Percentiles rank a stretch among this genome's conserved stretches.
Conservation (phyloP, 2,329 filamentous ascomycete genomes). For the Westerdykella aurantiaca region DNA sequence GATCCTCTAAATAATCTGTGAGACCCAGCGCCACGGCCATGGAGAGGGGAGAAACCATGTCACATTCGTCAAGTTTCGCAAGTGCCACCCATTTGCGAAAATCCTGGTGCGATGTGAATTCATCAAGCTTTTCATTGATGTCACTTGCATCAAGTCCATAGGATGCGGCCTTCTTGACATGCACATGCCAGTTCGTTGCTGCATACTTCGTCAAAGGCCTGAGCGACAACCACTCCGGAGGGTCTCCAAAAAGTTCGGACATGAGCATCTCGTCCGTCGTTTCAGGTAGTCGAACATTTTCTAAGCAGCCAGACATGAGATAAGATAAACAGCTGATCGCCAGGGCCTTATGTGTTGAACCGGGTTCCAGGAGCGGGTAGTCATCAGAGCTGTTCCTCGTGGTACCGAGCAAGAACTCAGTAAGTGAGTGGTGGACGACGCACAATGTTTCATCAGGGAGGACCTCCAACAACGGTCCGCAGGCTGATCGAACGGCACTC, state of each 20-base stretch:
- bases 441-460: constrained; percentile 42
- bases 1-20: too few species aligned
- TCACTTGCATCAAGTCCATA: constrained; percentile 1
- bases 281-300: background rate
- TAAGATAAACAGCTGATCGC: constrained; percentile 11
- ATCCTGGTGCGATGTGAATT: background rate
- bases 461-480: constrained; percentile 42
- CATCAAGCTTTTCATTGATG: constrained; percentile 4
- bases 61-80: too few species aligned
- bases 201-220: constrained; percentile 3
- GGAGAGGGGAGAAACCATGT: too few species aligned
- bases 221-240: too few species aligned
- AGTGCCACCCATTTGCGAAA: too few species aligned
- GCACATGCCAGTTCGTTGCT: constrained; percentile 8
- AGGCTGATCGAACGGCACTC: constrained; percentile 32
- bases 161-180: constrained; percentile 2
- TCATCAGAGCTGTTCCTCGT: constrained; percentile 2
- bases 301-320: constrained; percentile 10
- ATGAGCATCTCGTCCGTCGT: too few species aligned
- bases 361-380: constrained; percentile 7
- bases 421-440: constrained; percentile 47
- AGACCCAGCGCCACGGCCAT: too few species aligned
- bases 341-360: constrained; percentile 8
- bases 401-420: constrained; percentile 38
- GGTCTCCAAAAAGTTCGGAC: too few species aligned